Conservation (phyloP, 495 filamentous ascomycete species). For the Aspergillus conjunctus region DNA sequence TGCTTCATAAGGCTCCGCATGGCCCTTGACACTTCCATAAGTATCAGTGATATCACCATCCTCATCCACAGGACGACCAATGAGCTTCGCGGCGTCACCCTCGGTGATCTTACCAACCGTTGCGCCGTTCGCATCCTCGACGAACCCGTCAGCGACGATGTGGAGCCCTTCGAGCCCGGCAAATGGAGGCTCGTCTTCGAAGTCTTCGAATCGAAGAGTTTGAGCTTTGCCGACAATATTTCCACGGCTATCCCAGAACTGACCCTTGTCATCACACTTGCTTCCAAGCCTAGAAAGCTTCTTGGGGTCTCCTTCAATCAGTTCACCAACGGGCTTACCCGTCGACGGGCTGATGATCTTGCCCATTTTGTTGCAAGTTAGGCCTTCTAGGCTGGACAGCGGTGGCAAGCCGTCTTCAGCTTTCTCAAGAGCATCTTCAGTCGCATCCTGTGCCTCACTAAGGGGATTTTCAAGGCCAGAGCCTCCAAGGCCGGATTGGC, state of each 20-base stretch:
- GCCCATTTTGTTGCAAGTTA: slow-evolving; percentile 63
- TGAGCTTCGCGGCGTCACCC: slow-evolving; percentile 64
- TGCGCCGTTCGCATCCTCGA: slow-evolving; percentile 62
- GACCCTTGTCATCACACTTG: slow-evolving; percentile 61
- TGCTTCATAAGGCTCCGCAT: slow-evolving; percentile 58
- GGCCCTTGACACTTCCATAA: slow-evolving; percentile 61
- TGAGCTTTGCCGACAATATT: slow-evolving; percentile 61
- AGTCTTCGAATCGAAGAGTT: slow-evolving; percentile 59
- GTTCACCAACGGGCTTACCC: slow-evolving; percentile 58
- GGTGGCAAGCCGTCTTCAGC: slow-evolving; percentile 49
- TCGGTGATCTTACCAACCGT: slow-evolving; percentile 60
- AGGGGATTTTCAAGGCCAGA: slow-evolving; percentile 29
- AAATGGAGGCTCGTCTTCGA: slow-evolving; percentile 61
- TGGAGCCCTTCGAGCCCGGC: slow-evolving; percentile 65
- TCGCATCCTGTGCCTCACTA: slow-evolving; percentile 29
- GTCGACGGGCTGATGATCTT: slow-evolving; percentile 54
- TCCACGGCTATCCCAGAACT: slow-evolving; percentile 63
- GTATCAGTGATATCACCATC: slow-evolving; percentile 67
- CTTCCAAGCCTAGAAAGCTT: slow-evolving; percentile 58
- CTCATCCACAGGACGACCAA: slow-evolving; percentile 63
- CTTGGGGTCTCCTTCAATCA: slow-evolving; percentile 61
- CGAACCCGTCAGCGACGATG: slow-evolving; percentile 59
- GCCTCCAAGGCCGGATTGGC: slow-evolving; percentile 21
- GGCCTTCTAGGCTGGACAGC: slow-evolving; percentile 61
- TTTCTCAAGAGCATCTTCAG: slow-evolving; percentile 30